Evolutionary conservation across 2,329 filamentous ascomycete species (phyloP).

Genomic region (Cytospora piceae): DNA sequence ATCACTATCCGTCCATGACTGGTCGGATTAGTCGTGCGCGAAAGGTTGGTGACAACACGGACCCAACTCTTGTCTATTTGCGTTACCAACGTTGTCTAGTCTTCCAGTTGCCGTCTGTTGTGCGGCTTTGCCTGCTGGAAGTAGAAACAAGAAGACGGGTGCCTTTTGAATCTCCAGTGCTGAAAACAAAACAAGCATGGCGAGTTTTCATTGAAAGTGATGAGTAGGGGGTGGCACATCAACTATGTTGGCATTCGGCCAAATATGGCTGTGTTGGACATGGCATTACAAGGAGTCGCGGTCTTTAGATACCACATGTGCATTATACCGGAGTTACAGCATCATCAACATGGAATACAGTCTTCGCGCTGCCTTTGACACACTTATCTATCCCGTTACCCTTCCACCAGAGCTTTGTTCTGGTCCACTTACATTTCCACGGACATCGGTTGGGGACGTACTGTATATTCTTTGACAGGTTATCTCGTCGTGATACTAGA

Average conservation of each 20-base stretch:
- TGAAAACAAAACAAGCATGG: background rate
- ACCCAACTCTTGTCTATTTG: background rate
- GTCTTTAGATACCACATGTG: conserved; percentile 18
- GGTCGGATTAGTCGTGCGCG: background rate
- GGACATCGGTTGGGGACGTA: background rate
- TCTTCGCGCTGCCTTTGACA: conserved; percentile 1
- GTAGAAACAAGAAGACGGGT: background rate
- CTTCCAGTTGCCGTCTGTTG: conserved; percentile 12
- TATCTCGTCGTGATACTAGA: background rate
- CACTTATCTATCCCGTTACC: background rate
- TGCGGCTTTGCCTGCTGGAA: conserved; percentile 25
- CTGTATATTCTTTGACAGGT: background rate
- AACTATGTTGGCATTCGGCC: background rate
- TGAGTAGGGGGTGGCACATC: background rate
- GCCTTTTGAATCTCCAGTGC: background rate
- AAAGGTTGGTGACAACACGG: conserved; percentile 18
- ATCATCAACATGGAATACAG: conserved; percentile 14
- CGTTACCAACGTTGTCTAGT: conserved; percentile 9
- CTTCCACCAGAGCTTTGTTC: background rate
- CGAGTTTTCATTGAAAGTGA: background rate
- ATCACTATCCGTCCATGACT: background rate
- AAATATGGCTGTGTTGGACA: conserved; percentile 3
- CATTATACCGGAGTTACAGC: conserved; percentile 25
- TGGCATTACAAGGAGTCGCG: conserved; percentile 24
- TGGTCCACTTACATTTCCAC: background rate